Evolutionary conservation across 2,329 filamentous ascomycete species (phyloP), one percentile per base, ranked within the genome.

Genomic region (Ceratocystis eucalypticola): DNA sequence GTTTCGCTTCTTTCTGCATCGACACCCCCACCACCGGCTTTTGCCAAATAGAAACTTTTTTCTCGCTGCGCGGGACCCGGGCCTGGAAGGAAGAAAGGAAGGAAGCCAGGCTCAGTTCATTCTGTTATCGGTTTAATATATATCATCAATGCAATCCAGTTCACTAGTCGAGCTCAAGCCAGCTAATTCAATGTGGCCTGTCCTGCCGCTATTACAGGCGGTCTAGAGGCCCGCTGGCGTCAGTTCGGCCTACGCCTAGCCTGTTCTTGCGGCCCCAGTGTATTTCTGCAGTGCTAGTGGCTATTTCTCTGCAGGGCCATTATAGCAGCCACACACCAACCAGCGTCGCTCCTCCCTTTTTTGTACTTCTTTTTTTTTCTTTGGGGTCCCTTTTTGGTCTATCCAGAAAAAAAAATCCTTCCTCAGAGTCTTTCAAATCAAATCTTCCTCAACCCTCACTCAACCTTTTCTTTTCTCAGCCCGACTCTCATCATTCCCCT

Each of bases 401-500:
- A 7, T 57, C 50, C 50, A 57, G 50, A 57, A 57, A 48, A 28
- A 55, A 57, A 50, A 57, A 44, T 37, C n/a, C 44, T 44, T 62
- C 41, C 44, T 37, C 33, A 37, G 33, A 62, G 63, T 67, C 65
- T 61, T 67, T 67, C 41, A 57, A 25, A 28, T 25, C 50, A 22
- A 57, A 57, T 15, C 41, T 22, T 59, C 46, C 66, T 61, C 62
- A 67, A 67, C 66, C 66, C 65, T 65, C 55, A 44, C 61, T 62
- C 61, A 57, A 63, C 61, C 61, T 53, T 59, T 65, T 66, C 57
- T 55, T 55, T 61, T 68, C 37, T 22, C 62, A 67, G 53, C 66
- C 62, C 44, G 62, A 64, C 53, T 64, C 61, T 62, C 66, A 67
- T 64, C 67, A 65, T 71, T 72, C 71, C 71, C 71, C 70, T 70